These are phyloP conservation scores for Iris macrosiphon DNA, from an alignment of 106 monocot genomes.

Conservation along the genomic window DNA sequence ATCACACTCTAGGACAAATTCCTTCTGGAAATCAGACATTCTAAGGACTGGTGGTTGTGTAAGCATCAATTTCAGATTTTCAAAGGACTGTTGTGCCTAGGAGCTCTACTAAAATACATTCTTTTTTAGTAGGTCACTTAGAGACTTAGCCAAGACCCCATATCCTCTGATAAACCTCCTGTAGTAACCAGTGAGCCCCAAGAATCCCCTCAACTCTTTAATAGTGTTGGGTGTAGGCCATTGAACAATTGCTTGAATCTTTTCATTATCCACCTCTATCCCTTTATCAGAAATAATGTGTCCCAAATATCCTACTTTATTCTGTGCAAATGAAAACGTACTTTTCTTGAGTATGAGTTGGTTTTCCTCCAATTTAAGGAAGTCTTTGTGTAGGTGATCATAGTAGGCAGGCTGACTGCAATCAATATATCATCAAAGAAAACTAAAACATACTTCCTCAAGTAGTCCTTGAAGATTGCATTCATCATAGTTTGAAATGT, in stretches of 20 bases:
- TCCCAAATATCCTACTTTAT: background rate
- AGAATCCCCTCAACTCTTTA: conserved; percentile 3
- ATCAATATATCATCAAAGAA: background rate
- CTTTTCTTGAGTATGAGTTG: background rate
- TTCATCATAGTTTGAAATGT: conserved; percentile 1
- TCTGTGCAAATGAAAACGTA: background rate
- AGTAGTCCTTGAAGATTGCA: background rate
- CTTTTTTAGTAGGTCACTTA: conserved; percentile 7
- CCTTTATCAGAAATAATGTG: background rate
- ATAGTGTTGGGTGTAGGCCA: background rate
- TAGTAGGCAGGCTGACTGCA: background rate
- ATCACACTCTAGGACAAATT: conserved; percentile 13
- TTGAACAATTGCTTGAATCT: background rate
- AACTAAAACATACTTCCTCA: background rate
- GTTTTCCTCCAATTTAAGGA: background rate
- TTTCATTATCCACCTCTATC: background rate
- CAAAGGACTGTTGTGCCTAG: background rate
- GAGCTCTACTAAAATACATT: conserved; percentile 2
- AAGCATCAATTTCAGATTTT: background rate
- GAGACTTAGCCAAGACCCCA: background rate
- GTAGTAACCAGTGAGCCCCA: conserved; percentile 9
- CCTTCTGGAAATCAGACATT: conserved; percentile 8
- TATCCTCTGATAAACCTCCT: background rate
- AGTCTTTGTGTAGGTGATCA: background rate
- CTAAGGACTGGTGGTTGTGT: conserved; percentile 3